Evolutionary conservation across 2,329 filamentous ascomycete species (phyloP), one percentile per base, ranked within the genome.

Genomic region (Claviceps quebecensis): DNA sequence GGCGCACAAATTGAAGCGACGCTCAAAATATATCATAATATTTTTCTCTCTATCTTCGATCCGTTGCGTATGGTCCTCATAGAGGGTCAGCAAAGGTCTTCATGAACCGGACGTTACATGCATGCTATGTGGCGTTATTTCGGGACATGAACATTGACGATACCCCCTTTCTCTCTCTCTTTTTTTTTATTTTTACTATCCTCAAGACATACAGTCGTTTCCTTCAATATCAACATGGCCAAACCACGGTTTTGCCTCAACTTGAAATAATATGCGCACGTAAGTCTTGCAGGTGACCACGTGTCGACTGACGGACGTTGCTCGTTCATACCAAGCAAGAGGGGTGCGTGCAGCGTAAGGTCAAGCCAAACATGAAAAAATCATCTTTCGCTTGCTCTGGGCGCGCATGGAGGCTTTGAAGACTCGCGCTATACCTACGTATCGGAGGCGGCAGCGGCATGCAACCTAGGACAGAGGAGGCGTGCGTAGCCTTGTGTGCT

Each of bases 141-240:
- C 36, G 51, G 48, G 38, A 48, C 38, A 48, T 51, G 48, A 51
- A 22, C n/a, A 29, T 43, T 44, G 45, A 47, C 51, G 53, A 54
- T 54, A 53, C 48, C 51, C 47, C 17, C 39, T 13, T 11, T 11
- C 7, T 41, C 13, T 11, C 17, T 49, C 23, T 16, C 29, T 8
- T 11, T 29, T 11, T 29, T 3, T 4, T 19, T 17, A 19, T 4
- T 19, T 41, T 41, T 17, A 17, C 39, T 17, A 17, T 41, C 39
- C 17, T 16, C 34, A 34, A 34, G 23, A 17, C 26, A 8, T n/a
- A 36, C 19, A 16, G 37, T 39, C 17, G 39, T 17, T 17, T 45
- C 36, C 16, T 36, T 36, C 14, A 14, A 36, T 19, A 16, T 6
- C n/a, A 46, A 13, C 26, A 29, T 34, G 44, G 36, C 26, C 22